Conservation (phyloP, 305 asterid species). For the Andrographis paniculata region DNA sequence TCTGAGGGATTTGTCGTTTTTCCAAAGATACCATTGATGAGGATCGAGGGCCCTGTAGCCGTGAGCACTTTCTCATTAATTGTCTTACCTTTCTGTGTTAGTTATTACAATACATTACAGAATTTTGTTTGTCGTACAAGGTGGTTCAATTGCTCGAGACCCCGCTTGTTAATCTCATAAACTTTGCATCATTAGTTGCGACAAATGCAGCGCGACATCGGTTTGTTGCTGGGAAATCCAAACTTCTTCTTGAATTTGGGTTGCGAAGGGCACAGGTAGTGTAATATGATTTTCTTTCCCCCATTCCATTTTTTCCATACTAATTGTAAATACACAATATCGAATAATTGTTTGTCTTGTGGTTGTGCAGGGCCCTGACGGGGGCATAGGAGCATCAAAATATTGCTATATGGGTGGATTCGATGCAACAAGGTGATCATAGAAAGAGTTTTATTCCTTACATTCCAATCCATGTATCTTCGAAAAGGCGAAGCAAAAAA, state of each 20-base stretch:
- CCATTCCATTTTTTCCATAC: neutral
- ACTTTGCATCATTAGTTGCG: constrained; percentile 89
- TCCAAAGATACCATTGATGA: constrained; percentile 93
- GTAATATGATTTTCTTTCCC: neutral
- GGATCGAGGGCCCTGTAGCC: constrained; percentile 96
- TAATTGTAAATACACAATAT: neutral
- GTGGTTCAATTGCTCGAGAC: constrained; percentile 98
- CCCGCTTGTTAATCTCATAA: constrained; percentile 80
- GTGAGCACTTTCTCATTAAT: constrained; percentile 47
- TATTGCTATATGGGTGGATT: constrained; percentile 99
- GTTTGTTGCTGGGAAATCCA: constrained; percentile 95
- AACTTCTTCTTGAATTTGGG: constrained; percentile 91
- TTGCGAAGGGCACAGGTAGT: constrained; percentile 84
- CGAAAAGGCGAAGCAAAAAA: too few relatives aligned
- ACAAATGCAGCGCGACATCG: constrained; percentile 99
- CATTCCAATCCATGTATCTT: too few relatives aligned
- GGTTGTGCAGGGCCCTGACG: too few relatives aligned
- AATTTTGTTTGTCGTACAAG: constrained; percentile 30
- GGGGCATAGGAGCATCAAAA: constrained; percentile 97
- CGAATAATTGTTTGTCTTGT: neutral
- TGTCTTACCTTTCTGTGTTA: constrained; percentile 1
- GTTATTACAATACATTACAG: neutral
- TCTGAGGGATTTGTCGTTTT: constrained; percentile 90
- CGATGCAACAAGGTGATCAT: constrained; percentile 97
- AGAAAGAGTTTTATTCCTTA: too few relatives aligned